Percentiles rank a stretch among this genome's conserved stretches.
Evolutionary conservation across 352 stramenopile genomes (phyloP).

Genomic region (Globisporangium megalacanthum): DNA sequence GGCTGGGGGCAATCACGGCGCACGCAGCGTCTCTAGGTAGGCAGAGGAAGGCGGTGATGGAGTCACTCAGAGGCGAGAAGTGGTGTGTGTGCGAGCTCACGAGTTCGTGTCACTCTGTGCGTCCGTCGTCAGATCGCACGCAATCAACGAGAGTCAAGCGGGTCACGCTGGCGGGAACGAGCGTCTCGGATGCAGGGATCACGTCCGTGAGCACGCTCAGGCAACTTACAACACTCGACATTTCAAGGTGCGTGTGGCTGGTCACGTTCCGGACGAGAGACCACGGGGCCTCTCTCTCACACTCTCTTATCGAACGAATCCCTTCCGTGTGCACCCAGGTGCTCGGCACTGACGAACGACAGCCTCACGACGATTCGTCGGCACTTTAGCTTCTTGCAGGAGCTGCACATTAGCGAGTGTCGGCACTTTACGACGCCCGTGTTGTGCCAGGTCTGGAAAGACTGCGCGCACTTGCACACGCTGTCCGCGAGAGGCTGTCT

Average conservation of each 20-base stretch:
- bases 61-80: neutral
- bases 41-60: neutral
- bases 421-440: slow-evolving; percentile 48
- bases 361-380: slow-evolving; percentile 38
- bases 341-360: slow-evolving; percentile 47
- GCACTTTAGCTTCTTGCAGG: slow-evolving; percentile 35
- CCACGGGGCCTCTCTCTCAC: too few relatives aligned
- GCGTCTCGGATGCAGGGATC: slow-evolving; percentile 24
- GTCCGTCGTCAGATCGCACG: neutral
- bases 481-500: slow-evolving; percentile 35
- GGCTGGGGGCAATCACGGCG: slow-evolving; percentile 21
- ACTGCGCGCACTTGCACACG: slow-evolving; percentile 46
- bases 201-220: slow-evolving; percentile 21
- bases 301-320: neutral
- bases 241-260: slow-evolving; percentile 16
- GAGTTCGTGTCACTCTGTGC: neutral
- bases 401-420: slow-evolving; percentile 52
- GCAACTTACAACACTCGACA: slow-evolving; percentile 18
- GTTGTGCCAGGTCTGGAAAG: slow-evolving; percentile 47
- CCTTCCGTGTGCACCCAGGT: slow-evolving; percentile 15
- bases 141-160: slow-evolving; percentile 7
- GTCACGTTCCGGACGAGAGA: neutral
- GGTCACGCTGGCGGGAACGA: slow-evolving; percentile 23
- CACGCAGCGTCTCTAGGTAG: slow-evolving; percentile 11
- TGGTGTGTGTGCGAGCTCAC: neutral